Evolutionary conservation across 2,329 filamentous ascomycete genomes (phyloP).

Genomic region (Dryadomyces quercivorus): DNA sequence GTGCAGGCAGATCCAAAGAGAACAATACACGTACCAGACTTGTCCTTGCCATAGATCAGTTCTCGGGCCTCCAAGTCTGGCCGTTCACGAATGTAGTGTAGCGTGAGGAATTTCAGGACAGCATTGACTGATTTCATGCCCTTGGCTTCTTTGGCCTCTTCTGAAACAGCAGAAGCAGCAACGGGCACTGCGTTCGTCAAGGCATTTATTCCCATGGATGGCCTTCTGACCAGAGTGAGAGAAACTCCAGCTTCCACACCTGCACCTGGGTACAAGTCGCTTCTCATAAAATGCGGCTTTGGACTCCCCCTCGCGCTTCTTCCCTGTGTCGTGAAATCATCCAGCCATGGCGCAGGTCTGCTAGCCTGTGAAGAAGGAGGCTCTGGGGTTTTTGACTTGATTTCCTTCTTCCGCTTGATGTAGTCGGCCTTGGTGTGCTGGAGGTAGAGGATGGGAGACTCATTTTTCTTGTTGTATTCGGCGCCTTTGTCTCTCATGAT

Average conservation of each 20-base stretch:
- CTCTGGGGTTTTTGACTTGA: not conserved
- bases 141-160: too few species aligned
- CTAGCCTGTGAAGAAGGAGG: not conserved
- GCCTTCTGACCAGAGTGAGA: too few species aligned
- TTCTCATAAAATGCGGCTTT: too few species aligned
- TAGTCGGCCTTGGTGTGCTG: not conserved
- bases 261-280: too few species aligned
- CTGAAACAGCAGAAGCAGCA: too few species aligned
- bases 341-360: too few species aligned
- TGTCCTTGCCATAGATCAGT: not conserved
- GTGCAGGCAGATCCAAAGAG: not conserved
- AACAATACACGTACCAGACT: not conserved
- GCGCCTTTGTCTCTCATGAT: not conserved
- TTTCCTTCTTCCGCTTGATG: not conserved
- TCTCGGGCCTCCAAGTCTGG: not conserved
- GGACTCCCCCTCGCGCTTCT: too few species aligned
- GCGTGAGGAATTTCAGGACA: not conserved
- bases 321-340: too few species aligned
- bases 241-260: too few species aligned
- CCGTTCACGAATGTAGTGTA: slow-evolving; percentile 1
- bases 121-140: not conserved
- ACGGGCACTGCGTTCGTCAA: too few species aligned
- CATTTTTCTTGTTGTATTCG: not conserved
- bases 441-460: not conserved
- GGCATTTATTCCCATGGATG: too few species aligned